Evolutionary conservation across 2,329 filamentous ascomycete genomes (phyloP), one percentile per base, ranked within the genome.

Genomic region (Metarhizium album): DNA sequence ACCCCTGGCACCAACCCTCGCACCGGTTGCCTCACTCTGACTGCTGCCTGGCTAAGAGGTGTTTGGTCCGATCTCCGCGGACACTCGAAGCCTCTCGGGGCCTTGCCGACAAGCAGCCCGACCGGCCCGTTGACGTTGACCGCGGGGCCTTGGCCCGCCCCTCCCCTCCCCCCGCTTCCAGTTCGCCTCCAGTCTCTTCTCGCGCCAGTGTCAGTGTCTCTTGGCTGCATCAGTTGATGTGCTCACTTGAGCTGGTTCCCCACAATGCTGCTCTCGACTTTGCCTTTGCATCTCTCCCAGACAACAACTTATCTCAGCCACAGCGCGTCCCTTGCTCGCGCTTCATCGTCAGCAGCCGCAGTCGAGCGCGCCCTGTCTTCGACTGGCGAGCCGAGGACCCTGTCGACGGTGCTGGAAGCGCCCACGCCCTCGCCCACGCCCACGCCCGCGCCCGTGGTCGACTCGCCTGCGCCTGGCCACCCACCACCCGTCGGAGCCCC

Each of bases 371-470:
- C 42, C 24, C 35, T n/a, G 33, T 20, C 51, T 24, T 46, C 42
- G 8, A 3, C n/a, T 1, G 38, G 51, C 18, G 42, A 37, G 22
- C 42, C 18, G 3, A 47, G 50, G 9, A 37, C 13, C 27, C 23
- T 52, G 27, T 49, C 42, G 29, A 47, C 47, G 7, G 46, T 52
- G 38, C 33, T 24, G 6, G 50, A 52, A 33, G 35, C 42, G 40
- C 42, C 46, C 4, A 23, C 37, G 37, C 35, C 35, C 4, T 5
- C 29, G 35, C 35, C 35, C 8, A n/a, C 40, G 45, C n/a, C 45
- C 6, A 27, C 22, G 45, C 29, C 50, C 20, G 43, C n/a, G n/a
- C 27, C 27, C 27, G 27, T 29, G 7, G 27, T 9, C 27, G 11
- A 46, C 7, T 33, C 40, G 29, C 46, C 46, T 3, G 35, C 27